Conservation (phyloP, 1,284 basidiomycete genomes). For the Veloporphyrellus conicus region DNA sequence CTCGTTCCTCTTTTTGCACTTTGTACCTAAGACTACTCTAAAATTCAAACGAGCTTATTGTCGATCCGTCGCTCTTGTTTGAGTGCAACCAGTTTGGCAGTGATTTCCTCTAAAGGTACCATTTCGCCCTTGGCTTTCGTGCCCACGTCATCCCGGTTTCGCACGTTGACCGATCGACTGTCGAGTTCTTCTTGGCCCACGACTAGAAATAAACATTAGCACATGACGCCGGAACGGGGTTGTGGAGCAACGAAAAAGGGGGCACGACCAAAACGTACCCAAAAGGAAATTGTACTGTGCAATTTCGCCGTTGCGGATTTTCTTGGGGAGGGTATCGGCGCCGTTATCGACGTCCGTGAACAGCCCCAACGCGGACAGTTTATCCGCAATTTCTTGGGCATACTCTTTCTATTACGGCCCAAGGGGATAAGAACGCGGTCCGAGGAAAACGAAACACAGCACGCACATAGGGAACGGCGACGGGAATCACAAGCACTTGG, state of each 20-base stretch:
- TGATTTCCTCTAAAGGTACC: conserved; percentile 62
- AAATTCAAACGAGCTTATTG: conserved; percentile 45
- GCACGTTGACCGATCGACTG: conserved; percentile 84
- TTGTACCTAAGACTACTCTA: conserved; percentile 8
- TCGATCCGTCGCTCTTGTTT: conserved; percentile 61
- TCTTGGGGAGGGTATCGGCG: conserved; percentile 92
- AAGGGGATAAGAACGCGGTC: background rate
- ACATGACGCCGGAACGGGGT: too few species aligned
- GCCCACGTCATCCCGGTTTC: conserved; percentile 91
- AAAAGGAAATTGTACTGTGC: conserved; percentile 97
- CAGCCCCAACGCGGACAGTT: conserved; percentile 69
- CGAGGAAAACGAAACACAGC: background rate
- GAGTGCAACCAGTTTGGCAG: conserved; percentile 59
- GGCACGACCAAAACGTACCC: too few species aligned
- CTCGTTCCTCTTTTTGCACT: background rate
- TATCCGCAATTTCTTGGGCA: conserved; percentile 73
- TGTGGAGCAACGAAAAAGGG: too few species aligned
- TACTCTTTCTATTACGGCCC: conserved; percentile 72
- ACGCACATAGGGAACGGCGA: conserved; percentile 81
- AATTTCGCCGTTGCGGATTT: conserved; percentile 90
- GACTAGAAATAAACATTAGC: conserved; percentile 51
- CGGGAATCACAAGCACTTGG: conserved; percentile 92
- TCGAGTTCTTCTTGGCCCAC: conserved; percentile 93
- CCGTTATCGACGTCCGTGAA: conserved; percentile 92
- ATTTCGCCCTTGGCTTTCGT: conserved; percentile 70